Evolutionary conservation across 441 rosid genomes (phyloP).

Genomic region (Pelargonium fulgidum): DNA sequence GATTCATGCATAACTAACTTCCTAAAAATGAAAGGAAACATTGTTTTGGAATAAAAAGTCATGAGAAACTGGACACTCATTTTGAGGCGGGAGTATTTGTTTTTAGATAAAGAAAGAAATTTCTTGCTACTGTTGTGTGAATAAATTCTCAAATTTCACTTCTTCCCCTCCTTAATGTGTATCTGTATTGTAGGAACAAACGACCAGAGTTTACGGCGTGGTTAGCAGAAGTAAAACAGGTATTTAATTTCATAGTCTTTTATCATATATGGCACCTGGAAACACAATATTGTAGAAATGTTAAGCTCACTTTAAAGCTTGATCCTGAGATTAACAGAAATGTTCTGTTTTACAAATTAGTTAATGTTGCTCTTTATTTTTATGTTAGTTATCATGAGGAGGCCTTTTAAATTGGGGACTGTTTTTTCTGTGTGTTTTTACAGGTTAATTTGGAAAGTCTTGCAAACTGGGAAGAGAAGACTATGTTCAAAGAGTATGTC

Average conservation of each 20-base stretch:
- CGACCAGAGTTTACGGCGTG: constrained; percentile 99
- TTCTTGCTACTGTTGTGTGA: not conserved
- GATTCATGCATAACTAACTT: no score
- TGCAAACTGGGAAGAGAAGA: constrained; percentile 97
- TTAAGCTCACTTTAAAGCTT: not conserved
- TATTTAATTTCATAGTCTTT: constrained; percentile 17
- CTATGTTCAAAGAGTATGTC: constrained; percentile 79
- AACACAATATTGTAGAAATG: not conserved
- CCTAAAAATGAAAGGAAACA: no score
- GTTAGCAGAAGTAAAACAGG: constrained; percentile 89
- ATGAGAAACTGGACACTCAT: no score
- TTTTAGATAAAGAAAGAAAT: not conserved
- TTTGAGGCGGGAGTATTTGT: no score
- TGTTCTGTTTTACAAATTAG: not conserved
- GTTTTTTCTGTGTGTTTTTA: constrained; percentile 11
- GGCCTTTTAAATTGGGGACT: not conserved
- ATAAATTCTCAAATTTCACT: not conserved
- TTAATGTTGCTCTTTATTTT: not conserved
- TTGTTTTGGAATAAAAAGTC: no score
- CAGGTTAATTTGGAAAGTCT: constrained; percentile 86
- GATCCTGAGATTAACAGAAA: not conserved
- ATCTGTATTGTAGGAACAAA: constrained; percentile 53
- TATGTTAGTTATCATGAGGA: not conserved
- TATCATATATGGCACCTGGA: not conserved
- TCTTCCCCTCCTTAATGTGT: not conserved